Evolutionary conservation across 2,329 filamentous ascomycete genomes (phyloP), one percentile per base, ranked within the genome.

Genomic region (Pezicula radicicola): DNA sequence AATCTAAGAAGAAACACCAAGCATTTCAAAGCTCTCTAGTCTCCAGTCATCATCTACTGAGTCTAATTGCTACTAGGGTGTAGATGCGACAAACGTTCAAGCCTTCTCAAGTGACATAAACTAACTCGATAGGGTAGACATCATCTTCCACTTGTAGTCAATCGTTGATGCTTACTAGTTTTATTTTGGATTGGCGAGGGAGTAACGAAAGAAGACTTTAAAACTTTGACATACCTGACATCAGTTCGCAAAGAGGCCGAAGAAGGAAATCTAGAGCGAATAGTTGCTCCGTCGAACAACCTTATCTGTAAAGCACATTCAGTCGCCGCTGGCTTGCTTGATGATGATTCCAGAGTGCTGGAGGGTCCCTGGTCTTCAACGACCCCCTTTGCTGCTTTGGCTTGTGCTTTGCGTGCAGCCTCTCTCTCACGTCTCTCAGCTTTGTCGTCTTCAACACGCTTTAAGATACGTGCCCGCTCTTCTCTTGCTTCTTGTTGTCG

Each of bases 201-300:
- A 33, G 12, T 33, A 13, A 12, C 30, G 9, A 10, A 33, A 13
- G 30, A 13, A 25, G 25, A 10, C 10, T 33, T 13, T 10, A 13
- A 10, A 33, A 12, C 12, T 33, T 13, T 4, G 30, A 33, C 30
- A 33, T 33, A 33, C 30, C 30, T 81, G 1, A 97, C 85, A 41
- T 89, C 81, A 6, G 68, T 73, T 6, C 74, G 69, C 3, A 97
- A 76, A 0, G 80, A 88, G 6, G 80, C 75, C 2, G 73, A 72
- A 19, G 84, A 81, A 10, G 82, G 74, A 67, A 97, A 96, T 16
- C 80, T 83, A 3, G 78, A 80, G 39, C 91, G 84, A 16, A 97
- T 80, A 2, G 85, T 91, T 10, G 85, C 86, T 9, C 93, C 93
- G 64, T 97, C 91, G 51, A 95, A 88, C 0, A 96, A 75, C 7